A percentile compares a stretch with the other conserved stretches of the same genome.
phyloP scores from a whole-genome alignment of 2,329 filamentous ascomycete species.

The Clonostachys sp. region DNA sequence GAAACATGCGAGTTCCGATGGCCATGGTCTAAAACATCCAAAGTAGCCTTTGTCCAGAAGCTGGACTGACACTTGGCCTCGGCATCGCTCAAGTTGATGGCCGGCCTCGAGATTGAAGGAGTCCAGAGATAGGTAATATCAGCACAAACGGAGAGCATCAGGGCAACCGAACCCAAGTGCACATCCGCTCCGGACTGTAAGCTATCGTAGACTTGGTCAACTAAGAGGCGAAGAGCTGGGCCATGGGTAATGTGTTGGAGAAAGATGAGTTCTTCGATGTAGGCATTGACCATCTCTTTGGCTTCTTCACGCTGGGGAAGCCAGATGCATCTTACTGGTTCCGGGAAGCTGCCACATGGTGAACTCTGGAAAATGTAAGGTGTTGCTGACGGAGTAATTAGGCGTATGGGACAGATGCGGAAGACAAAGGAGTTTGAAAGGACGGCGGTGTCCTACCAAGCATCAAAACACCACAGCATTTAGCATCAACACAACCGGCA shows the following conservation, averaged over 20 bases:
- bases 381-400: neutral
- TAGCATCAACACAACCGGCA: neutral
- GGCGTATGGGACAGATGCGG: constrained; percentile 4
- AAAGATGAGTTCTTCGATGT: constrained; percentile 19
- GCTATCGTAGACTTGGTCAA: constrained; percentile 20
- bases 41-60: constrained; percentile 4
- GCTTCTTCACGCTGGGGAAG: constrained; percentile 24
- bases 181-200: constrained; percentile 8
- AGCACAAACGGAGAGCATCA: constrained; percentile 23
- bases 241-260: constrained; percentile 25
- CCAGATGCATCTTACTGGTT: constrained; percentile 18
- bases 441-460: neutral
- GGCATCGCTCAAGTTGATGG: neutral
- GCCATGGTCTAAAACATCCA: constrained; percentile 1
- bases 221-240: constrained; percentile 14
- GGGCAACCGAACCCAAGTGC: constrained; percentile 15
- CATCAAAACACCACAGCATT: neutral
- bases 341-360: neutral
- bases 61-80: constrained; percentile 2
- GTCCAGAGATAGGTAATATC: constrained; percentile 23
- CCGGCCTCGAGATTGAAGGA: neutral
- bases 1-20: neutral
- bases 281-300: constrained; percentile 20
- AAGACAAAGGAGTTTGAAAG: constrained; percentile 6
- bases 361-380: neutral